A percentile compares a stretch with the other conserved stretches of the same genome.
Conservation (phyloP, 2,329 filamentous ascomycete species). For the Microthyrium microscopicum region DNA sequence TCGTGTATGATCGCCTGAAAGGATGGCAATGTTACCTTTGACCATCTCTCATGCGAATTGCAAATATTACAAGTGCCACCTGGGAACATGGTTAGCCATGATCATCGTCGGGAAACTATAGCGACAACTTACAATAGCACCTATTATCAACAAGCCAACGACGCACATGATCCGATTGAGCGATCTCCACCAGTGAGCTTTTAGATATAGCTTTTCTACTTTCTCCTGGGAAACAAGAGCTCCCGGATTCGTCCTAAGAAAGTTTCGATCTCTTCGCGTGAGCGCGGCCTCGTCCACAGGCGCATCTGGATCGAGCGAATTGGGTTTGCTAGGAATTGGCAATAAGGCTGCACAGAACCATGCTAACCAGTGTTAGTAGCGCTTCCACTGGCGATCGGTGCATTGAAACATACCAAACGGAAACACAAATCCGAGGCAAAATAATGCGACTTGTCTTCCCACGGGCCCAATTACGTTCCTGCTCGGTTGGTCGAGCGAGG, state of each 20-base stretch:
- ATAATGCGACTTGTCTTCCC: constrained; percentile 59
- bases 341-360: constrained; percentile 70
- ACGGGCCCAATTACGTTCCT: constrained; percentile 40
- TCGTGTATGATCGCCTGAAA: too few relatives aligned
- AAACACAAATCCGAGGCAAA: constrained; percentile 61
- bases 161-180: constrained; percentile 45
- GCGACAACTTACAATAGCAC: constrained; percentile 38
- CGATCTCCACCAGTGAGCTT: constrained; percentile 48
- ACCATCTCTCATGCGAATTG: background rate
- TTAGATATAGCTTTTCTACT: constrained; percentile 35
- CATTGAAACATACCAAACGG: constrained; percentile 33
- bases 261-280: constrained; percentile 23
- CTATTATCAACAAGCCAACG: constrained; percentile 38
- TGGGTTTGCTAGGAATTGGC: constrained; percentile 47
- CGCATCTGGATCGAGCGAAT: background rate
- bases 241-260: constrained; percentile 13
- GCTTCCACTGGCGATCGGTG: constrained; percentile 8
- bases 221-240: constrained; percentile 14
- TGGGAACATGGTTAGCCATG: too few relatives aligned
- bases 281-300: constrained; percentile 9
- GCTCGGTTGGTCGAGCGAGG: constrained; percentile 45
- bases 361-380: too few relatives aligned
- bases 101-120: too few relatives aligned
- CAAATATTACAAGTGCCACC: too few relatives aligned
- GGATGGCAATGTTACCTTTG: constrained; percentile 11